A percentile compares a stretch with the other conserved stretches of the same genome.
These are phyloP conservation scores for Trichoderma endophyticum DNA, from an alignment of 2,329 filamentous ascomycete species.

Conservation along the genomic window DNA sequence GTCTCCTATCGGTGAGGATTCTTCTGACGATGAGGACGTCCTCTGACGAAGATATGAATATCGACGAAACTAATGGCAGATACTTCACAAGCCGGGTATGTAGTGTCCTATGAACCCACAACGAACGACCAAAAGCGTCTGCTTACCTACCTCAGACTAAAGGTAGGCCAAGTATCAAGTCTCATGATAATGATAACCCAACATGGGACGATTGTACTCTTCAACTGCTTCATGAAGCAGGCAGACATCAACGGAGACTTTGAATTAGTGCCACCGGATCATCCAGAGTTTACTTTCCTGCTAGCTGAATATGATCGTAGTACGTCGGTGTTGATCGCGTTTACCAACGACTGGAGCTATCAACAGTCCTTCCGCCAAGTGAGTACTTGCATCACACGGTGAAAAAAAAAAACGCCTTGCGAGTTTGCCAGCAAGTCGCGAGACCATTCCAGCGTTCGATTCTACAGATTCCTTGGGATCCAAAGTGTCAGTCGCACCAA, in stretches of 20 bases:
- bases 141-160: neutral
- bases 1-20: too few relatives aligned
- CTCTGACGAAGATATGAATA: too few relatives aligned
- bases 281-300: neutral
- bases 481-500: neutral
- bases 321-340: neutral
- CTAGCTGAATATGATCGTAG: neutral
- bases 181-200: neutral
- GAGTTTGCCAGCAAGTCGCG: neutral
- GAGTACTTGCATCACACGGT: neutral
- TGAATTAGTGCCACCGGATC: neutral
- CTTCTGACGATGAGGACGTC: too few relatives aligned
- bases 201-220: neutral
- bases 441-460: neutral
- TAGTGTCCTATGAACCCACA: neutral
- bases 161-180: neutral
- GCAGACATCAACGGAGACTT: neutral
- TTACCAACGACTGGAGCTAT: neutral
- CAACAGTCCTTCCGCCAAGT: neutral
- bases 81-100: too few relatives aligned
- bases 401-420: conserved; percentile 14
- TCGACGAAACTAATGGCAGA: too few relatives aligned
- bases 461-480: neutral
- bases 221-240: neutral
- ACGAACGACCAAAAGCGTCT: neutral